Base-by-base conservation (phyloP, 148 eudicot species). In the Amaranthus palmeri region DNA sequence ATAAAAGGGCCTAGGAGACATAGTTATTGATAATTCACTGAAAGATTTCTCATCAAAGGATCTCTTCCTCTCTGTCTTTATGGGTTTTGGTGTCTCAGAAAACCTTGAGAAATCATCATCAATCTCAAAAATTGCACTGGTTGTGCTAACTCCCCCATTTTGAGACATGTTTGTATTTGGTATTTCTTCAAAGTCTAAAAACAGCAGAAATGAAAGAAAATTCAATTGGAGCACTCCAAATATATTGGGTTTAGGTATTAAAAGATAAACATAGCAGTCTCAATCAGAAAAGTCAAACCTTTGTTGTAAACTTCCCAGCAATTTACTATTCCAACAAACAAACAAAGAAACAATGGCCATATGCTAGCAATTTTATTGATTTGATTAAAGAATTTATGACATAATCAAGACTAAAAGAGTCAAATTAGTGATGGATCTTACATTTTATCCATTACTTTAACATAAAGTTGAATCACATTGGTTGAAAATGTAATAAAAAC, bases 11-110 rank as follows among this genome's bases (percentile, higher is more conserved):
- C 87, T 82, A 4, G 92, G 89, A 18, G 96, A 90, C 80, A 74
- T 67, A 4, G 90, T 74, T 17, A 88, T 86, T 2, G 91, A 88
- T 81, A 88, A 53, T 52, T 87, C 95, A 73, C 85, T 86, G 65
- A 89, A 87, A 8, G 97, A 92, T 75, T 83, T 89, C 81, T 89
- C 95, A 68, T 82, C 95, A 64, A 85, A 89, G 13, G 95, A 89
- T 71, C 85, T 67, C 72, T 87, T 87, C 81, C 95, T 84, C 72
- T 92, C 97, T n/a, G 81, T 87, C 66, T 75, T 85, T 42, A 87
- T 68, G 3, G 87, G 81, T 49, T 80, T 80, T 1, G 90, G 92
- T 57, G 65, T 85, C 60, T 92, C 88, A 14, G 81, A 70, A 25
- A 91, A 76, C 76, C 80, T 81, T 4, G 84, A 76, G 72, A 88